A percentile compares a stretch with the other conserved stretches of the same genome.
Conservation (phyloP, 805 yeast genomes). For the Millerozyma acaciae region DNA sequence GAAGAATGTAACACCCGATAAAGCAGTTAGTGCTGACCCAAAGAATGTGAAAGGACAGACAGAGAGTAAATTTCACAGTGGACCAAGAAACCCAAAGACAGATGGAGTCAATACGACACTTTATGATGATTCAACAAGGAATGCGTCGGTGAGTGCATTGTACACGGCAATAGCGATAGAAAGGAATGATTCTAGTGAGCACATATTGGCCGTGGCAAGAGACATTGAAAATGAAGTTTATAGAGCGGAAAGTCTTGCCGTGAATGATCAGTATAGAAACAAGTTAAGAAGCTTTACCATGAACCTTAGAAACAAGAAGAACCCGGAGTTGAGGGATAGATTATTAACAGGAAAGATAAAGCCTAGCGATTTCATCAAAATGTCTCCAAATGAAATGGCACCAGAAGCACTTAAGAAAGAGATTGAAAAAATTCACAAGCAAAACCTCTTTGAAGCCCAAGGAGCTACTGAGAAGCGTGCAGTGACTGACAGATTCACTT, state of each 20-base stretch:
- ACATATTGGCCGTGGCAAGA: conserved; percentile 59
- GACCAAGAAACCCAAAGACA: conserved; percentile 71
- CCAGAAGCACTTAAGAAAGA: conserved; percentile 86
- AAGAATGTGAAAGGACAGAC: conserved; percentile 11
- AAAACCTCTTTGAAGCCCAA: conserved; percentile 92
- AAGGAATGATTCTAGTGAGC: conserved; percentile 53
- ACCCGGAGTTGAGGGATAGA: conserved; percentile 75
- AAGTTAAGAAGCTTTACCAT: conserved; percentile 83
- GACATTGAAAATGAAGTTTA: conserved; percentile 73
- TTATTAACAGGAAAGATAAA: conserved; percentile 64
- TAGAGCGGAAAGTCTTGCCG: conserved; percentile 52
- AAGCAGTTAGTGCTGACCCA: conserved; percentile 7
- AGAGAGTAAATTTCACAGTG: conserved; percentile 37
- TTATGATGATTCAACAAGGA: conserved; percentile 76
- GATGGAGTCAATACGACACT: conserved; percentile 74
- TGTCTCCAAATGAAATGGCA: conserved; percentile 95
- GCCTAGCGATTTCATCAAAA: conserved; percentile 63
- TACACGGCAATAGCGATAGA: conserved; percentile 89
- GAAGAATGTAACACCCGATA: conserved; percentile 15
- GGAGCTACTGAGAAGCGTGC: conserved; percentile 96
- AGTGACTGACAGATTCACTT: conserved; percentile 91
- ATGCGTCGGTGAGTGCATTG: conserved; percentile 75
- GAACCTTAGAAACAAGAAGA: conserved; percentile 84
- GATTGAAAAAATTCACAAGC: conserved; percentile 77
- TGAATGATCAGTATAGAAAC: conserved; percentile 65